Conservation (phyloP, 2,329 filamentous ascomycete genomes). For the Diaporthe sp. region DNA sequence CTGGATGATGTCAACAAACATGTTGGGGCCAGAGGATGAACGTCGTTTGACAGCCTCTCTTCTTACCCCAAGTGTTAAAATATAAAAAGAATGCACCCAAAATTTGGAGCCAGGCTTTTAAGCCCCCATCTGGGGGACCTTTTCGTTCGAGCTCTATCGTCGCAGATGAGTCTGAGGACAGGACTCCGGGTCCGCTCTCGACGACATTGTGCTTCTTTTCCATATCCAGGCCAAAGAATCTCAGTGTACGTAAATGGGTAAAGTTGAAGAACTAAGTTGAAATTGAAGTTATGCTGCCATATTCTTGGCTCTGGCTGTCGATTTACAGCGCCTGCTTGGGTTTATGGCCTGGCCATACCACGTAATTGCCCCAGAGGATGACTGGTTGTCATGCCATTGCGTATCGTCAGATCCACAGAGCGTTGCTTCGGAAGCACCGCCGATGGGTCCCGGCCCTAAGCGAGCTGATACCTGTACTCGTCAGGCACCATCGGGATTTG, state of each 20-base stretch:
- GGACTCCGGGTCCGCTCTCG: conserved; percentile 27
- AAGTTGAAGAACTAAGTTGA: neutral
- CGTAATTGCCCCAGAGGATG: conserved; percentile 13
- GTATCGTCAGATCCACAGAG: conserved; percentile 31
- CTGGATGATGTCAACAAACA: conserved; percentile 1
- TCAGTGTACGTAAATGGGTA: neutral
- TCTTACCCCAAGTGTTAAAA: conserved; percentile 64
- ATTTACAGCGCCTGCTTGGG: neutral
- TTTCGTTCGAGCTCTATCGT: conserved; percentile 29
- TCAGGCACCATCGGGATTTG: conserved; percentile 8
- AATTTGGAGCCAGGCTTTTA: conserved; percentile 66
- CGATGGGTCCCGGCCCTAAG: conserved; percentile 17
- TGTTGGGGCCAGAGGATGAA: neutral
- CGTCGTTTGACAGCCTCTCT: neutral
- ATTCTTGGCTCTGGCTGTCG: neutral
- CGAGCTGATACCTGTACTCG: conserved; percentile 12
- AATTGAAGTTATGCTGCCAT: neutral
- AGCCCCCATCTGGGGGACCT: conserved; percentile 31
- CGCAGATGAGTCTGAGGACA: conserved; percentile 38
- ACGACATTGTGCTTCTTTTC: neutral
- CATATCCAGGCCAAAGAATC: neutral
- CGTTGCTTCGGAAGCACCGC: conserved; percentile 20
- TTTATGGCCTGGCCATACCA: conserved; percentile 23
- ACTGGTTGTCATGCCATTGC: conserved; percentile 33
- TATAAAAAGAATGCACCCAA: conserved; percentile 65